Percentiles rank a stretch among this genome's conserved stretches.
These are phyloP conservation scores for Heliamphora exappendiculata DNA, from an alignment of 148 eudicot species.

Conservation along the genomic window DNA sequence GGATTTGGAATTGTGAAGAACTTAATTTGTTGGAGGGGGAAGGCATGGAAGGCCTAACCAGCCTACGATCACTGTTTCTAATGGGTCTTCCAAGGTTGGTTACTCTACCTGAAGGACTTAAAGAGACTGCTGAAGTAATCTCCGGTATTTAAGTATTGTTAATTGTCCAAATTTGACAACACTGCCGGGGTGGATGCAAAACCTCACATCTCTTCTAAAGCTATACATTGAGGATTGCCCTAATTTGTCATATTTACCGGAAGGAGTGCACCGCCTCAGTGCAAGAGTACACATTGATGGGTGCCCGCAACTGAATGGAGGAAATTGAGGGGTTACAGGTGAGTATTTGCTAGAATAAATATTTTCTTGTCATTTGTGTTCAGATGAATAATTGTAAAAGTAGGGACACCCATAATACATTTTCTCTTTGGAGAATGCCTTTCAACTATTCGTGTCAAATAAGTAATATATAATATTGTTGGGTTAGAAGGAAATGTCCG, in stretches of 20 bases:
- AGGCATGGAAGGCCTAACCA: slow-evolving; percentile 27
- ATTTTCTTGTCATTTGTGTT: neutral
- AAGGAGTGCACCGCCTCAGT: slow-evolving; percentile 14
- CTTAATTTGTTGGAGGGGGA: slow-evolving; percentile 26
- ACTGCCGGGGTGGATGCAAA: slow-evolving; percentile 27
- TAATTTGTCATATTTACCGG: slow-evolving; percentile 24
- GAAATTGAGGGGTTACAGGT: slow-evolving; percentile 9
- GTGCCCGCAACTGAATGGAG: slow-evolving; percentile 11
- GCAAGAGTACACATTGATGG: slow-evolving; percentile 8
- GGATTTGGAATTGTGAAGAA: slow-evolving; percentile 34
- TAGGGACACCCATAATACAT: neutral
- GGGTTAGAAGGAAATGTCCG: too few relatives aligned
- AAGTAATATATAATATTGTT: too few relatives aligned
- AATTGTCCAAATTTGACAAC: slow-evolving; percentile 21
- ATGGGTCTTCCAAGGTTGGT: slow-evolving; percentile 26
- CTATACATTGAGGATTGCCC: slow-evolving; percentile 31
- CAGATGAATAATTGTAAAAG: neutral
- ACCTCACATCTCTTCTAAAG: slow-evolving; percentile 24
- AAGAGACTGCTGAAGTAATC: slow-evolving; percentile 16
- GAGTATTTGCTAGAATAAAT: slow-evolving; percentile 10
- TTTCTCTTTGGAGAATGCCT: neutral
- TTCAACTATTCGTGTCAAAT: neutral
- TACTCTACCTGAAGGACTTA: slow-evolving; percentile 25
- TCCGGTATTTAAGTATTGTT: slow-evolving; percentile 24
- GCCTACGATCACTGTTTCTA: slow-evolving; percentile 21